Percentiles rank a stretch among this genome's conserved stretches.
phyloP scores from a whole-genome alignment of 176 grass and related monocot genomes.

The Triticum turgidum region DNA sequence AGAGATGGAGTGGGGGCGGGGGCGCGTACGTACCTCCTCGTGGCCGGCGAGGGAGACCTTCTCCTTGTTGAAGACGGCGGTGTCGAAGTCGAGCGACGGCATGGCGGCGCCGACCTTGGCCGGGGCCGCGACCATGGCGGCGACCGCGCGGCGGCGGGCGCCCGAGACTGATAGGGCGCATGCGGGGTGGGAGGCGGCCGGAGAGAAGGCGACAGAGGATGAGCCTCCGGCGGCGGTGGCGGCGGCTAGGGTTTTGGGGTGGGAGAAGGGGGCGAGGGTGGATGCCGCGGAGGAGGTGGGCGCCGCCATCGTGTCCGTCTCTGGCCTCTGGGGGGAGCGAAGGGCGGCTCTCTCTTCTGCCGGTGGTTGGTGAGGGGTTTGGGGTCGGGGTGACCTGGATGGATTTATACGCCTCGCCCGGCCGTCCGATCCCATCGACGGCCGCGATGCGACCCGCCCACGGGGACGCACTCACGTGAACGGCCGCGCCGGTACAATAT shows the following conservation, averaged over 20 bases:
- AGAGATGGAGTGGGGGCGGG: no score
- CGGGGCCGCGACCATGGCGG: constrained; percentile 46
- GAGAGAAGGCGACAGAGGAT: constrained; percentile 3
- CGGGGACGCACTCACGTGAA: not conserved
- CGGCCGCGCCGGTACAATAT: not conserved
- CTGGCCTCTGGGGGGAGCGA: not conserved
- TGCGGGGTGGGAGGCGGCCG: not conserved
- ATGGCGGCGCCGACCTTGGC: constrained; percentile 41
- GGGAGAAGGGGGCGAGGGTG: constrained; percentile 33
- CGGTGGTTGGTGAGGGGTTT: not conserved
- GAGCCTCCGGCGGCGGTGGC: not conserved
- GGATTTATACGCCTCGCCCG: constrained; percentile 4
- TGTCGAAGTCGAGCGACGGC: constrained; percentile 72
- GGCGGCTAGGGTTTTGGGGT: constrained; percentile 56
- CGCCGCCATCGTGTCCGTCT: constrained; percentile 44
- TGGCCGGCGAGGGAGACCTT: constrained; percentile 92
- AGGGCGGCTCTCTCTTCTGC: not conserved
- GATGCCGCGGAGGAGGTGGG: constrained; percentile 36
- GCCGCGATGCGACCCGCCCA: not conserved
- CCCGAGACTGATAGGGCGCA: not conserved
- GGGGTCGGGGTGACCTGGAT: not conserved
- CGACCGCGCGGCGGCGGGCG: constrained; percentile 31
- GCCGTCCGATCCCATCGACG: not conserved
- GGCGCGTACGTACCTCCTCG: constrained; percentile 54
- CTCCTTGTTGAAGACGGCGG: constrained; percentile 82